Base-by-base conservation (phyloP, 768 basidiomycete genomes). In the Amanita inopinata region DNA sequence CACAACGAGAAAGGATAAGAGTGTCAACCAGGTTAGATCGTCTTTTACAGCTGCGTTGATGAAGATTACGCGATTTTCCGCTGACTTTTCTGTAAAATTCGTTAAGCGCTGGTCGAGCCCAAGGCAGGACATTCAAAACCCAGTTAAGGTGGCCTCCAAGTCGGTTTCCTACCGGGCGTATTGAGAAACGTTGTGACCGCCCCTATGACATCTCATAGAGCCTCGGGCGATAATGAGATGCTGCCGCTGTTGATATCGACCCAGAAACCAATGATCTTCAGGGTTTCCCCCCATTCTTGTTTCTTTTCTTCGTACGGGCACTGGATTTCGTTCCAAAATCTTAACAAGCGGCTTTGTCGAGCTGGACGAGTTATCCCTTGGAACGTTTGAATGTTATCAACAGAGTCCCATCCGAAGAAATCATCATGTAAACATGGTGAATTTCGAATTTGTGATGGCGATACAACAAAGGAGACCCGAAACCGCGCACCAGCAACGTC, bases 211-310 rank as follows among this genome's bases (percentile, higher is more conserved):
- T 53, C 45, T 2, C 0, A 50, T 15, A 0, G 54, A 55, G 0
- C 57, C 46, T 0, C n/a, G n/a, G 35, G 25, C 0, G 52, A 41
- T 23, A 65, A 49, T 0, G 48, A 46, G 3, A 62, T 57, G 0
- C 44, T 18, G 27, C 64, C 61, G 0, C 14, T 1, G 5, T 54
- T 51, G 0, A 54, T 51, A 18, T 67, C 52, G 1, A 67, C 55
- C 11, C 48, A 48, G 32, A 69, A 66, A 0, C 66, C 64, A 28
- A 68, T 64, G 25, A 68, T 56, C n/a, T 52, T 56, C 0, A 64
- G 45, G 1, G 10, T n/a, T 0, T 7, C 1, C 0, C 58, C 59
- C 3, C n/a, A n/a, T n/a, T n/a, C n/a, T n/a, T n/a, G n/a, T n/a
- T n/a, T n/a, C n/a, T n/a, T n/a, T n/a, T n/a, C n/a, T n/a, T n/a